Percentiles rank a stretch among this genome's conserved stretches.
Evolutionary conservation across 192 early-diverging fungal species (phyloP).

Genomic region (Podila verticillata): DNA sequence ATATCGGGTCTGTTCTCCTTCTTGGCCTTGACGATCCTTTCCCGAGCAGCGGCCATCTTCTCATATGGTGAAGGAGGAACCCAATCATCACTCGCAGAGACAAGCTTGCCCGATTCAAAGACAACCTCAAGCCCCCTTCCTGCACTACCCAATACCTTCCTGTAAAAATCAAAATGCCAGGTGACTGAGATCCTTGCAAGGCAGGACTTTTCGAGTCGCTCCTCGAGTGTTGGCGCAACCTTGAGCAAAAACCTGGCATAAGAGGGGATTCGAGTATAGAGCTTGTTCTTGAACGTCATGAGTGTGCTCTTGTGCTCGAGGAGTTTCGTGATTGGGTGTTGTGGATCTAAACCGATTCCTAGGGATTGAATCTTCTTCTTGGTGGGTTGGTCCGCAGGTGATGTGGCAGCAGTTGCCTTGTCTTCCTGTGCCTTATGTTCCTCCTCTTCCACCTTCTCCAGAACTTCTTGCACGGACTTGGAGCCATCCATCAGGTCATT

Average conservation of each 20-base stretch:
- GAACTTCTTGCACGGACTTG: no score
- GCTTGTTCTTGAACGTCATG: background rate
- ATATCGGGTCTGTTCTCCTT: slow-evolving; percentile 10
- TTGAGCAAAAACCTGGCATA: slow-evolving; percentile 44
- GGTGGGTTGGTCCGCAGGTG: background rate
- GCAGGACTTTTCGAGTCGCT: slow-evolving; percentile 21
- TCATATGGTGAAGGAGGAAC: slow-evolving; percentile 4
- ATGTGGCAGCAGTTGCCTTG: background rate
- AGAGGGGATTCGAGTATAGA: slow-evolving; percentile 34
- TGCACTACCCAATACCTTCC: slow-evolving; percentile 8
- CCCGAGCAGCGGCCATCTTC: slow-evolving; percentile 4
- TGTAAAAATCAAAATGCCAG: slow-evolving; percentile 27
- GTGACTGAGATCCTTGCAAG: slow-evolving; percentile 20
- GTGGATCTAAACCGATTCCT: background rate
- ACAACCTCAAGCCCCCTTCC: slow-evolving; percentile 27
- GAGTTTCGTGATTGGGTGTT: slow-evolving; percentile 21
- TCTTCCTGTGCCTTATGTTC: background rate
- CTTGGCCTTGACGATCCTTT: slow-evolving; percentile 18
- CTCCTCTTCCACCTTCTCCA: background rate
- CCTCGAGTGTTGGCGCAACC: slow-evolving; percentile 22
- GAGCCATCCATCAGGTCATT: background rate
- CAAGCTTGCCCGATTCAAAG: slow-evolving; percentile 21
- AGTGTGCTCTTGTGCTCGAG: slow-evolving; percentile 4
- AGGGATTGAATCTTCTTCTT: slow-evolving; percentile 4
- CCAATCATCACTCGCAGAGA: slow-evolving; percentile 23